Conservation (phyloP, 179 eudicot species). For the Carnegiea gigantea region DNA sequence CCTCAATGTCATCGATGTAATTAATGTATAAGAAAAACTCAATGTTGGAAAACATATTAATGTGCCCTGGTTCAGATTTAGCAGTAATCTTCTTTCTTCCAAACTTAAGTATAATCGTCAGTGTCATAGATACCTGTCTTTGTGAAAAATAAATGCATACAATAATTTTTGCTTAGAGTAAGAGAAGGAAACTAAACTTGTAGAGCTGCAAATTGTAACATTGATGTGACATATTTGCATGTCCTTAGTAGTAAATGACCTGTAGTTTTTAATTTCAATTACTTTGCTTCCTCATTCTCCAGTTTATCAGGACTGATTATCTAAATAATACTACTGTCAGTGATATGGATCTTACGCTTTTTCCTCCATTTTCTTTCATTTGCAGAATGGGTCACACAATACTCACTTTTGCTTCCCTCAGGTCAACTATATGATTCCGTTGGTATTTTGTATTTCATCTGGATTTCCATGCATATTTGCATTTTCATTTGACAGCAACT, state of each 20-base stretch:
- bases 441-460: not conserved
- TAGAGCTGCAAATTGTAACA: not conserved
- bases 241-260: not conserved
- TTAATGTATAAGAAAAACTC: too few relatives aligned
- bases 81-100: too few relatives aligned
- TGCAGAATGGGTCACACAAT: slow-evolving; percentile 90
- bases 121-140: too few relatives aligned
- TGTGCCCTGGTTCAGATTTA: too few relatives aligned
- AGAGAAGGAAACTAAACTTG: not conserved
- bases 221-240: not conserved
- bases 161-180: not conserved
- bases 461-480: not conserved
- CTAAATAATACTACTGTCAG: not conserved
- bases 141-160: too few relatives aligned
- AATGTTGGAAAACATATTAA: too few relatives aligned
- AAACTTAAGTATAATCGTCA: too few relatives aligned
- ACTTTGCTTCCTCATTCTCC: not conserved
- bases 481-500: slow-evolving; percentile 11
- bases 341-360: slow-evolving; percentile 13
- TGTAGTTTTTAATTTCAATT: too few relatives aligned
- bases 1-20: too few relatives aligned
- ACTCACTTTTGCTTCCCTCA: slow-evolving; percentile 89
- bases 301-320: not conserved
- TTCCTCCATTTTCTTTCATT: slow-evolving; percentile 9
- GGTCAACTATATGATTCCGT: slow-evolving; percentile 42